These are phyloP conservation scores for Leccinum cinnamomeum DNA, from an alignment of 1,284 basidiomycete genomes.

Conservation along the genomic window DNA sequence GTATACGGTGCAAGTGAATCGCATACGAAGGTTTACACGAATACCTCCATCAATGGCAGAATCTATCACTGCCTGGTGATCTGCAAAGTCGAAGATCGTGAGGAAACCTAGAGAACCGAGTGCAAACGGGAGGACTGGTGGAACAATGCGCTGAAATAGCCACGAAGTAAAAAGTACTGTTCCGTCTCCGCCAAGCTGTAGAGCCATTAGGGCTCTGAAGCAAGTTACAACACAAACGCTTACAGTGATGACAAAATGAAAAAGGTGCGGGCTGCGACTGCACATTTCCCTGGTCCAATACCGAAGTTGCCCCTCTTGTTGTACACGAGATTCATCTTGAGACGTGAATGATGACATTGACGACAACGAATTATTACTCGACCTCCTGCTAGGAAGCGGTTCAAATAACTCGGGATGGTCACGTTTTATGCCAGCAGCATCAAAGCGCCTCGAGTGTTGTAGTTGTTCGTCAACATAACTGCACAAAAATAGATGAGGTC, in stretches of 20 bases:
- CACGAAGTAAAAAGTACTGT: conserved; percentile 99
- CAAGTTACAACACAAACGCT: conserved; percentile 34
- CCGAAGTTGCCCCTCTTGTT: conserved; percentile 85
- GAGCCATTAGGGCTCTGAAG: conserved; percentile 13
- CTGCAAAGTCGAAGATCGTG: conserved; percentile 95
- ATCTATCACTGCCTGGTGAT: conserved; percentile 88
- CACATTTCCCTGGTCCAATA: conserved; percentile 99
- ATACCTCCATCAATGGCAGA: conserved; percentile 91
- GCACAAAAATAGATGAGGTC: conserved; percentile 15
- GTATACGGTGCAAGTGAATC: conserved; percentile 98
- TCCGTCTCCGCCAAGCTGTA: conserved; percentile 93
- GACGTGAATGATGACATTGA: conserved; percentile 45
- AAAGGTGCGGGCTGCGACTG: conserved; percentile 85
- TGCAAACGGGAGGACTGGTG: conserved; percentile 95
- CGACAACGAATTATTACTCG: conserved; percentile 60
- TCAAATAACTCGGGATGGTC: conserved; percentile 90
- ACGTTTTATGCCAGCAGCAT: conserved; percentile 83
- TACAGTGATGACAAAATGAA: conserved; percentile 98
- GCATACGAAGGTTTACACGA: conserved; percentile 97
- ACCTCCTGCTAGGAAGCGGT: conserved; percentile 72
- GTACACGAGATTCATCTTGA: conserved; percentile 39
- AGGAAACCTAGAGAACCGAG: conserved; percentile 98
- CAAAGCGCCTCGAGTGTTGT: conserved; percentile 89
- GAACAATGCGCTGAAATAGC: conserved; percentile 98
- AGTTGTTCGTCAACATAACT: conserved; percentile 97